phyloP scores from a whole-genome alignment of 495 filamentous ascomycete genomes.

The Podospora tetraspora region DNA sequence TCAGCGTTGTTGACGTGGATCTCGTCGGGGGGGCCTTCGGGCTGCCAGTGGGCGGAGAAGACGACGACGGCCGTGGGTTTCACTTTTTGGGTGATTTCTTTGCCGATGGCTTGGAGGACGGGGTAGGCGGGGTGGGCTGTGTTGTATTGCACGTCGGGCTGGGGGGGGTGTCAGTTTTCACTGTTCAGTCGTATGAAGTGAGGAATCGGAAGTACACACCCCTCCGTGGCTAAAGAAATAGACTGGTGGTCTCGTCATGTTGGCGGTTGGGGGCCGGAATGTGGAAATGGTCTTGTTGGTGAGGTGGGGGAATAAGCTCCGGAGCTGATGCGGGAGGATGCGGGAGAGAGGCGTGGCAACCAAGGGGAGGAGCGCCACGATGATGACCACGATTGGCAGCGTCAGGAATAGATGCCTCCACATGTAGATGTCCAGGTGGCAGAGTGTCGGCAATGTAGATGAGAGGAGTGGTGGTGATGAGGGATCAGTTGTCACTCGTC shows the following conservation, averaged over 20 bases:
- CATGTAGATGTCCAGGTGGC: background rate
- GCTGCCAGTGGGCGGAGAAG: conserved; percentile 86
- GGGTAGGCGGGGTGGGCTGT: conserved; percentile 67
- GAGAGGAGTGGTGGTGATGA: background rate
- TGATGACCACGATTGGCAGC: conserved; percentile 9
- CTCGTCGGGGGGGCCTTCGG: conserved; percentile 35
- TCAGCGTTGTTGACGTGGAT: conserved; percentile 71
- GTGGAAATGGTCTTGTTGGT: conserved; percentile 10
- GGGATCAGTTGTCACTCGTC: background rate
- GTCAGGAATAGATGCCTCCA: conserved; percentile 10
- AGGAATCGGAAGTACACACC: conserved; percentile 43
- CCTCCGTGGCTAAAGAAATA: conserved; percentile 80
- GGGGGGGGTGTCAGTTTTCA: conserved; percentile 7
- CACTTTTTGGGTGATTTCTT: conserved; percentile 73
- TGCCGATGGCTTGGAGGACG: conserved; percentile 63
- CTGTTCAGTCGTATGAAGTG: background rate
- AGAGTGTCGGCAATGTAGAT: background rate
- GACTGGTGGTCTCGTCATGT: conserved; percentile 48
- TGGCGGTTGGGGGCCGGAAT: conserved; percentile 17
- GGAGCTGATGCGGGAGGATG: background rate
- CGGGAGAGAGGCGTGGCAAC: background rate
- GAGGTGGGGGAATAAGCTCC: conserved; percentile 6
- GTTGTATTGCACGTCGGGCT: conserved; percentile 74
- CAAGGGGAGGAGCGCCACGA: conserved; percentile 8
- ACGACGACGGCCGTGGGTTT: conserved; percentile 79